Evolutionary conservation across 2,329 filamentous ascomycete genomes (phyloP), one percentile per base, ranked within the genome.

Genomic region (Cladophialophora chaetospira): DNA sequence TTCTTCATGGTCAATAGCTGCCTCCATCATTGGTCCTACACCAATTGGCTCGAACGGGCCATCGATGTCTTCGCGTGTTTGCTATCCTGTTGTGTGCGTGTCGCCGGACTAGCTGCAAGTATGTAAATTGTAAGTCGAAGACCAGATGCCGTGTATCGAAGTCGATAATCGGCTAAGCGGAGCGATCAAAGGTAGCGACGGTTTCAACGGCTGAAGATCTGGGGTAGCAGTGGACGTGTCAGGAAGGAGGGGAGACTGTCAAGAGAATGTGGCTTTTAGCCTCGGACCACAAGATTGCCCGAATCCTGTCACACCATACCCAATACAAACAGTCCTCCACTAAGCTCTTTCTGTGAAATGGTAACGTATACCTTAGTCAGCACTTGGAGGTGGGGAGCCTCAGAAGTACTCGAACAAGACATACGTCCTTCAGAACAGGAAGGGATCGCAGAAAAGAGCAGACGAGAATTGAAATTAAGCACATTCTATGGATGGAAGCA

Each of bases 1-100:
- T 47, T 40, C 53, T 53, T 57, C 60, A 62, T 58, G 35, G 33
- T 60, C 51, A 25, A 50, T 36, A 26, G n/a, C 11, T 29, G 17
- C 15, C n/a, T 45, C 35, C 50, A 53, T 49, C 45, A 55, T 35
- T 26, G 43, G 23, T n/a, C 35, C 9, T 15, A 19, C 8, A 17
- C 36, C 13, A 40, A 19, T 3, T 15, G 36, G 6, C 36, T 40
- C 36, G 36, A 21, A 19, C 36, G 9, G 15, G 17, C 36, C 36
- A 40, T 40, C 1, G 36, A 13, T 40, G 21, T 13, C 15, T 28
- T 17, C n/a, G n/a, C n/a, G 33, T 38, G 10, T 35, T 4, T 38
- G 9, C 46, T 38, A 23, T 15, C 46, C 11, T 13, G 35, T 38
- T 25, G 17, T 8, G 1, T n/a, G 10, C 11, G 11, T 23, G 46